Evolutionary conservation across 2,329 filamentous ascomycete species (phyloP).

Genomic region (Cyphellophora europaea): DNA sequence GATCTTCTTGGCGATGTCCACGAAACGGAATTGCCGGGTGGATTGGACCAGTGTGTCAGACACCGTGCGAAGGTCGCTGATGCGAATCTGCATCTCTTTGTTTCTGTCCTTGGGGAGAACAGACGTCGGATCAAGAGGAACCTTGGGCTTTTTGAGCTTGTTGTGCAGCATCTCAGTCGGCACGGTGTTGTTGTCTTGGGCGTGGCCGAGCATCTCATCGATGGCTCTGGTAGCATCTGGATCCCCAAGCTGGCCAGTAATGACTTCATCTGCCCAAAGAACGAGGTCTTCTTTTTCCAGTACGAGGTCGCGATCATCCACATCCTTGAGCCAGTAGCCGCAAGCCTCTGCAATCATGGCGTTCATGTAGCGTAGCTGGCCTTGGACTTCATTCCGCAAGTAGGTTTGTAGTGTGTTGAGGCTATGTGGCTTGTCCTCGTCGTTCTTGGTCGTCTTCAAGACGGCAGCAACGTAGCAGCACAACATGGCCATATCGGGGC

Average conservation of each 20-base stretch:
- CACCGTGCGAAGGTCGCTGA: background rate
- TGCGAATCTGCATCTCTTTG: conserved; percentile 7
- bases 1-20: too few relatives aligned
- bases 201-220: conserved; percentile 5
- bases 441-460: background rate
- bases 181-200: conserved; percentile 3
- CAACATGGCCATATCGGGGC: background rate
- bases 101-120: background rate
- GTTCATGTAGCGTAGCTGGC: background rate
- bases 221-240: conserved; percentile 5
- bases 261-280: conserved; percentile 4
- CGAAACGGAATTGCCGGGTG: background rate
- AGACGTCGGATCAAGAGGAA: too few relatives aligned
- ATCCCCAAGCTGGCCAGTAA: conserved; percentile 2
- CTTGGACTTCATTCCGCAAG: background rate
- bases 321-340: background rate
- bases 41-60: background rate
- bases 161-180: background rate
- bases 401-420: background rate
- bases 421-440: background rate
- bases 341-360: background rate
- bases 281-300: too few relatives aligned
- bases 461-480: background rate
- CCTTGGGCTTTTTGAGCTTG: background rate
- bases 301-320: too few relatives aligned